Base-by-base conservation (phyloP, 73 alveolate species). In the Symbiodinium pilosum region DNA sequence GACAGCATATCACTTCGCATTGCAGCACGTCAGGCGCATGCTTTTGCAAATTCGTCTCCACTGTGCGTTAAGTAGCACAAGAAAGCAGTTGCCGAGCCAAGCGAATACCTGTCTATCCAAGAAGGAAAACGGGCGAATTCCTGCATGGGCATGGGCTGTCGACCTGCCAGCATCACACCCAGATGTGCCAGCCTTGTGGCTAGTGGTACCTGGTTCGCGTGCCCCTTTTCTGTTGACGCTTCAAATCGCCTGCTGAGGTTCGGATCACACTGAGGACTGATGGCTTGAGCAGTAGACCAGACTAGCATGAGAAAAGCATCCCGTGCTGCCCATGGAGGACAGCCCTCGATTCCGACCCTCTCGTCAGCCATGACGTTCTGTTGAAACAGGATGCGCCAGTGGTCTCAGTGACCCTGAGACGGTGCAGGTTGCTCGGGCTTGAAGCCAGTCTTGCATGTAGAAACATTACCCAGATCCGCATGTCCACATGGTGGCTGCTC, bases 1-100 rank as follows among this genome's bases (percentile, higher is more conserved):
- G 77, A 43, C 43, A 42, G 83, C 83, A n/a, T 16, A 30, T 39
- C 75, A 4, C 89, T 43, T 34, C 97, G 97, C 4, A 88, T 91
- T 64, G 97, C 97, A 16, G 52, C 81, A 64, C 84, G 97, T 21
- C 97, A 91, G 97, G 97, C n/a, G n/a, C n/a, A n/a, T n/a, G n/a
- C n/a, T n/a, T n/a, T n/a, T n/a, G n/a, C n/a, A n/a, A n/a, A n/a
- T n/a, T 47, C 59, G 59, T 6, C 59, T 47, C 14, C 59, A 9
- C 59, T 9, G 59, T 47, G 59, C 14, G 21, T 47, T 14, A n/a
- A n/a, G n/a, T n/a, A n/a, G n/a, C n/a, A n/a, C n/a, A n/a, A n/a
- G n/a, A n/a, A n/a, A n/a, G n/a, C n/a, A n/a, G n/a, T n/a, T n/a
- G n/a, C n/a, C n/a, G n/a, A n/a, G n/a, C n/a, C n/a, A n/a, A n/a